A percentile compares a stretch with the other conserved stretches of the same genome.
Evolutionary conservation across 2,329 filamentous ascomycete genomes (phyloP).

Genomic region (Colletotrichum sp.): DNA sequence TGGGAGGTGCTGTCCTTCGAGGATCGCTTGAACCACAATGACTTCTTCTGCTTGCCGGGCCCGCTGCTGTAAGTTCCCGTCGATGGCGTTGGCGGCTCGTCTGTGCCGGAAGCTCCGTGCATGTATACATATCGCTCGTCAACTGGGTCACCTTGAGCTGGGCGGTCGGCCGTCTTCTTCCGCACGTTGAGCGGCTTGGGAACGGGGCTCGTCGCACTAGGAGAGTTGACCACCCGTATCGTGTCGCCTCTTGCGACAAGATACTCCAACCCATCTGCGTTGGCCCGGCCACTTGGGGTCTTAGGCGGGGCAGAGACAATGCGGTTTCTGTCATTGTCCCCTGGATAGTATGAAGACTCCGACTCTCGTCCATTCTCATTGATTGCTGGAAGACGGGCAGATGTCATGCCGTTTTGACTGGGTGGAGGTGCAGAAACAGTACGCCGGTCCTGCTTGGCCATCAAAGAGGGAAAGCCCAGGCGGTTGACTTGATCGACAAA

Average conservation of each 20-base stretch:
- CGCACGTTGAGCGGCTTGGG: constrained; percentile 47
- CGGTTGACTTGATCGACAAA: constrained; percentile 23
- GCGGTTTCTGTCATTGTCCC: constrained; percentile 39
- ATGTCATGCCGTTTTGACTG: constrained; percentile 41
- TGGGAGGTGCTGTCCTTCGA: constrained; percentile 41
- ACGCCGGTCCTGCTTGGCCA: constrained; percentile 48
- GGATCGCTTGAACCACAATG: constrained; percentile 56
- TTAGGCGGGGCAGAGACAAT: constrained; percentile 52
- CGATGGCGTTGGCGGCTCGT: constrained; percentile 23
- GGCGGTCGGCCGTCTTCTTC: constrained; percentile 36
- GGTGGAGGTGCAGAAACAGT: constrained; percentile 57
- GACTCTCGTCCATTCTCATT: constrained; percentile 42
- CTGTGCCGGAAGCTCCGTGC: constrained; percentile 23
- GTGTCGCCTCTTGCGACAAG: constrained; percentile 54
- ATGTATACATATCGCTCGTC: constrained; percentile 31
- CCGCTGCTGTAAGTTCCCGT: constrained; percentile 21
- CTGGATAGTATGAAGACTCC: not conserved
- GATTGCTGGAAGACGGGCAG: constrained; percentile 53
- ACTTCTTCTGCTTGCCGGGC: constrained; percentile 47
- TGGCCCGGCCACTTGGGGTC: constrained; percentile 25
- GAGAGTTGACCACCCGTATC: constrained; percentile 61
- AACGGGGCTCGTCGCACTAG: constrained; percentile 39
- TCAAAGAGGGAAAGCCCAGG: constrained; percentile 34
- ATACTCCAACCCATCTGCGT: constrained; percentile 47
- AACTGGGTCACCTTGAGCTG: not conserved